Conservation (phyloP, 257 asterid species). For the Solanum microdontum region DNA sequence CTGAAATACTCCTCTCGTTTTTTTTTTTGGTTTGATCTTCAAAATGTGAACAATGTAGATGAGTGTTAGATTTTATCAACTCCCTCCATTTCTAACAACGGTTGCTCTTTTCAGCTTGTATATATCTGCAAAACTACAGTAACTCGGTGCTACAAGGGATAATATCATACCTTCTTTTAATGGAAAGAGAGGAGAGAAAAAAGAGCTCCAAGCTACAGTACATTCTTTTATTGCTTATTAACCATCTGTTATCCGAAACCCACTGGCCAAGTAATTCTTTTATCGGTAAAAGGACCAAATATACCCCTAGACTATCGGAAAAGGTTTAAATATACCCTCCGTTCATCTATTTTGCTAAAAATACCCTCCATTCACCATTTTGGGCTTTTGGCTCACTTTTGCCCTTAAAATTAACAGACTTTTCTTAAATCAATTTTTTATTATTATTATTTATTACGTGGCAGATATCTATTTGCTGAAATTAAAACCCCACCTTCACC, state of each 20-base stretch:
- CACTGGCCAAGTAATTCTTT: neutral
- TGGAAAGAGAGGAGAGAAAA: neutral
- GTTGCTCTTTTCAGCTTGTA: neutral
- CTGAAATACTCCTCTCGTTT: neutral
- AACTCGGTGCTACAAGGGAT: neutral
- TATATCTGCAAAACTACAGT: neutral
- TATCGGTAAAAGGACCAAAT: neutral
- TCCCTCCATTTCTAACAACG: neutral
- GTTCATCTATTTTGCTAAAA: neutral
- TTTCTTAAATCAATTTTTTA: neutral
- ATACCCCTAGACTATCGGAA: neutral
- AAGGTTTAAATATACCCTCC: neutral
- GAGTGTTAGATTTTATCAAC: neutral
- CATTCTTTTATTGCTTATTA: neutral
- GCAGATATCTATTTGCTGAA: neutral
- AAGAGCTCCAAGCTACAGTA: neutral
- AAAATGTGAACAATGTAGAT: neutral
- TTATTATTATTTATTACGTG: too few relatives aligned
- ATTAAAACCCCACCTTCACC: neutral
- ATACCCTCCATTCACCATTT: neutral
- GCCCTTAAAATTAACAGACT: neutral
- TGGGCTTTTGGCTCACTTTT: neutral
- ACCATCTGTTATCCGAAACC: neutral
- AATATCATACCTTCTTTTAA: neutral
- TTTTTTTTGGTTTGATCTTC: neutral